These are phyloP conservation scores for Penicillium aurantiogriseum DNA, from an alignment of 2,329 filamentous ascomycete species.

Conservation along the genomic window DNA sequence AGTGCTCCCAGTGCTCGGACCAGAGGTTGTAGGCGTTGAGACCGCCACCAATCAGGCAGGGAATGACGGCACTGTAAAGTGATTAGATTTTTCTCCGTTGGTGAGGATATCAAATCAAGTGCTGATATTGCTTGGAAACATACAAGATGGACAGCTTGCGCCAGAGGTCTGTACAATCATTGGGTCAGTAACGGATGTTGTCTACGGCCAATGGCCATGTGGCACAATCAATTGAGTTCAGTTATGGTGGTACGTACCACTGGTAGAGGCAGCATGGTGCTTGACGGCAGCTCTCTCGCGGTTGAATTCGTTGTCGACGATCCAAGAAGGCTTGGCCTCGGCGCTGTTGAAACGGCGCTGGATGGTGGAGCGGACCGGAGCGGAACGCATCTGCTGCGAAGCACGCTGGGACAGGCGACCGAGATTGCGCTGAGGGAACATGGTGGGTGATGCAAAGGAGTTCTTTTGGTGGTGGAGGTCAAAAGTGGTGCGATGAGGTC, in stretches of 20 bases:
- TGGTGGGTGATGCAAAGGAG: slow-evolving; percentile 42
- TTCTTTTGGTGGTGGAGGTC: slow-evolving; percentile 22
- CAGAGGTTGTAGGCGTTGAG: slow-evolving; percentile 89
- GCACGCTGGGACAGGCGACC: slow-evolving; percentile 64
- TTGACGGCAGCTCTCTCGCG: slow-evolving; percentile 87
- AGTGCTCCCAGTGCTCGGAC: slow-evolving; percentile 97
- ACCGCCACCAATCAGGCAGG: slow-evolving; percentile 66
- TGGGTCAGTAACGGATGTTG: slow-evolving; percentile 24
- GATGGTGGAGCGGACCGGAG: slow-evolving; percentile 55
- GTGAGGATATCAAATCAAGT: not conserved
- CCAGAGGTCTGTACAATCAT: slow-evolving; percentile 71
- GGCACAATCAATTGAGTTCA: slow-evolving; percentile 7
- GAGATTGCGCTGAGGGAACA: slow-evolving; percentile 64
- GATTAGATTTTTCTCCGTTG: not conserved
- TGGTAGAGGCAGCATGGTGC: slow-evolving; percentile 80
- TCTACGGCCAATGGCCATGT: not conserved
- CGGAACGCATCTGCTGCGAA: slow-evolving; percentile 57
- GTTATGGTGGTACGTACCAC: slow-evolving; percentile 60
- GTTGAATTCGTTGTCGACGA: slow-evolving; percentile 86
- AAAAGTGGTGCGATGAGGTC: slow-evolving; percentile 26
- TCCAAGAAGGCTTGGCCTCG: slow-evolving; percentile 56
- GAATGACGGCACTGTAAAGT: slow-evolving; percentile 66
- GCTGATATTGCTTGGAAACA: slow-evolving; percentile 40
- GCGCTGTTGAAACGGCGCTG: slow-evolving; percentile 73
- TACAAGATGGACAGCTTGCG: slow-evolving; percentile 96